Evolutionary conservation across 2,329 filamentous ascomycete species (phyloP).

Genomic region (Verticillium tricorpus): DNA sequence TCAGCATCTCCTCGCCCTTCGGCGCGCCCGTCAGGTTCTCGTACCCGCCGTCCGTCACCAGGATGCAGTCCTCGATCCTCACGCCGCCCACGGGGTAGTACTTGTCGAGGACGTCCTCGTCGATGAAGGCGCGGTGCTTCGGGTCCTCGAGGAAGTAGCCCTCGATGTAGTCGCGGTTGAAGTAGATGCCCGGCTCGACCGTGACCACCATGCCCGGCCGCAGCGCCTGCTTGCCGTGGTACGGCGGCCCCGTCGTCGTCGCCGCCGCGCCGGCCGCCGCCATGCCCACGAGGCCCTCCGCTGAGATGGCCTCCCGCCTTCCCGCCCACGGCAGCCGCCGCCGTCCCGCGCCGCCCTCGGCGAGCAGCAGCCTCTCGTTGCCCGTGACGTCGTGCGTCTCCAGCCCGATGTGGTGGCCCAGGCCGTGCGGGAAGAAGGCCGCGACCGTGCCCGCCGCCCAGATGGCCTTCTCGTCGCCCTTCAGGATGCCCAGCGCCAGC

Average conservation of each 20-base stretch:
- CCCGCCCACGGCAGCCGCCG: constrained; percentile 29
- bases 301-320: constrained; percentile 35
- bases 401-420: constrained; percentile 61
- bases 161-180: constrained; percentile 69
- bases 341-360: constrained; percentile 18
- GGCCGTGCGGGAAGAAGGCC: constrained; percentile 63
- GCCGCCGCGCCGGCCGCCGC: not conserved
- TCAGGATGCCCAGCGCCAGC: constrained; percentile 66
- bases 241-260: constrained; percentile 17
- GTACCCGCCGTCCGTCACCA: constrained; percentile 71
- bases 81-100: constrained; percentile 84
- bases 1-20: constrained; percentile 68
- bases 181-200: constrained; percentile 77
- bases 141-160: constrained; percentile 59
- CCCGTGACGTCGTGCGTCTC: constrained; percentile 59
- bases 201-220: constrained; percentile 67
- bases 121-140: constrained; percentile 58
- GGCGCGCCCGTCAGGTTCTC: constrained; percentile 74
- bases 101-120: constrained; percentile 57
- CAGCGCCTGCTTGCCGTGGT: constrained; percentile 36
- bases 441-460: constrained; percentile 47
- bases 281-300: constrained; percentile 27
- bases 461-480: constrained; percentile 54
- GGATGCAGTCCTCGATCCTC: constrained; percentile 85
- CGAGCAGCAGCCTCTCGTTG: constrained; percentile 28